Evolutionary conservation across 1,284 basidiomycete genomes (phyloP).

Genomic region (Laetiporus sulphureus): DNA sequence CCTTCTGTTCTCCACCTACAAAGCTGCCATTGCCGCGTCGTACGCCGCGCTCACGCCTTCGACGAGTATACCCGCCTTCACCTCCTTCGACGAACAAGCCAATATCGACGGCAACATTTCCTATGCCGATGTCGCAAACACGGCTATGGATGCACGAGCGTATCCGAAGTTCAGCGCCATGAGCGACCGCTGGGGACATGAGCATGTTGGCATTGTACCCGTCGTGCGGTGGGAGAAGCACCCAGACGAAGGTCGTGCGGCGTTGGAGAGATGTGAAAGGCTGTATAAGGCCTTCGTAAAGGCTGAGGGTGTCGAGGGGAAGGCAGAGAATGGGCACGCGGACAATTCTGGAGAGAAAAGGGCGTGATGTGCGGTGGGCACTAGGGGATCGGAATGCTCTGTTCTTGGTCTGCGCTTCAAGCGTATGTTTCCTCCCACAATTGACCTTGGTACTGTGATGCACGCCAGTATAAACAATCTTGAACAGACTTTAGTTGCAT

Average conservation of each 20-base stretch:
- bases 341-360: too few species aligned
- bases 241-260: conserved; percentile 33
- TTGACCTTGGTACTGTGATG: too few species aligned
- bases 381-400: too few species aligned
- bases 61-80: conserved; percentile 35
- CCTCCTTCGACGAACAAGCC: too few species aligned
- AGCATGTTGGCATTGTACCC: conserved; percentile 40
- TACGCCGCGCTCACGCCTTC: conserved; percentile 55
- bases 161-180: conserved; percentile 47
- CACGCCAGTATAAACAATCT: too few species aligned
- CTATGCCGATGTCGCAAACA: conserved; percentile 7
- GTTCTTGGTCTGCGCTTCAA: too few species aligned
- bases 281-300: conserved; percentile 32
- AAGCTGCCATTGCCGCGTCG: conserved; percentile 59
- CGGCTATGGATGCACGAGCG: conserved; percentile 9
- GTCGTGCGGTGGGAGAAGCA: conserved; percentile 47
- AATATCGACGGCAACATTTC: too few species aligned
- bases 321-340: too few species aligned
- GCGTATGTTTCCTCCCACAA: too few species aligned
- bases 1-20: conserved; percentile 53
- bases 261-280: conserved; percentile 52
- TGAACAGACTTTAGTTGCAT: too few species aligned
- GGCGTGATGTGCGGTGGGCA: too few species aligned
- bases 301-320: too few species aligned
- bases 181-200: conserved; percentile 47